Percentiles rank a stretch among this genome's conserved stretches.
These are phyloP conservation scores for Luzula sylvatica DNA, from an alignment of 176 grass and related monocot species.

Conservation along the genomic window DNA sequence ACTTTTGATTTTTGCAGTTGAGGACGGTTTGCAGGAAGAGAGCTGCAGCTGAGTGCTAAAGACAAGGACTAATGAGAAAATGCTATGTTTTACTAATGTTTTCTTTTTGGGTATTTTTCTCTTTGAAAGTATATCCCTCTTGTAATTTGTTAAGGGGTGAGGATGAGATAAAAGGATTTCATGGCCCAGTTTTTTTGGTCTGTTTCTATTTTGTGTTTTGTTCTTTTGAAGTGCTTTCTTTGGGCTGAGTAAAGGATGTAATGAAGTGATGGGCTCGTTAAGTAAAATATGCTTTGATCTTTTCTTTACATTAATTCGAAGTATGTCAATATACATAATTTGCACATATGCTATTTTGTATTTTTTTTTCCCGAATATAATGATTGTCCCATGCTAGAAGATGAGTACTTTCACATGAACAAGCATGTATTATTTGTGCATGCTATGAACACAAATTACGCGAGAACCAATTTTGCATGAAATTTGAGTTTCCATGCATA, in stretches of 20 bases:
- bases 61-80: neutral
- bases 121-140: neutral
- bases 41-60: slow-evolving; percentile 45
- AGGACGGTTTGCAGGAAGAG: slow-evolving; percentile 45
- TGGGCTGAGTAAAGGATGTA: neutral
- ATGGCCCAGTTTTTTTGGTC: slow-evolving; percentile 5
- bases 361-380: too few species aligned
- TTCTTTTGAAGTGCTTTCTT: neutral
- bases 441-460: too few species aligned
- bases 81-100: neutral
- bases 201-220: neutral
- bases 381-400: too few species aligned
- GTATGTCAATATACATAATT: too few species aligned
- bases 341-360: too few species aligned
- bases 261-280: too few species aligned
- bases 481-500: too few species aligned
- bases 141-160: slow-evolving; percentile 25
- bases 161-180: slow-evolving; percentile 7
- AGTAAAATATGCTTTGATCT: too few species aligned
- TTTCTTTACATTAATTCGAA: too few species aligned
- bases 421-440: too few species aligned
- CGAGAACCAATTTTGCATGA: too few species aligned
- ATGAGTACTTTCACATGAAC: too few species aligned
- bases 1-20: slow-evolving; percentile 27
- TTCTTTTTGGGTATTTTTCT: slow-evolving; percentile 10